A percentile compares a stretch with the other conserved stretches of the same genome.
phyloP scores from a whole-genome alignment of 2,329 filamentous ascomycete genomes.

The Colletotrichum simmondsii region DNA sequence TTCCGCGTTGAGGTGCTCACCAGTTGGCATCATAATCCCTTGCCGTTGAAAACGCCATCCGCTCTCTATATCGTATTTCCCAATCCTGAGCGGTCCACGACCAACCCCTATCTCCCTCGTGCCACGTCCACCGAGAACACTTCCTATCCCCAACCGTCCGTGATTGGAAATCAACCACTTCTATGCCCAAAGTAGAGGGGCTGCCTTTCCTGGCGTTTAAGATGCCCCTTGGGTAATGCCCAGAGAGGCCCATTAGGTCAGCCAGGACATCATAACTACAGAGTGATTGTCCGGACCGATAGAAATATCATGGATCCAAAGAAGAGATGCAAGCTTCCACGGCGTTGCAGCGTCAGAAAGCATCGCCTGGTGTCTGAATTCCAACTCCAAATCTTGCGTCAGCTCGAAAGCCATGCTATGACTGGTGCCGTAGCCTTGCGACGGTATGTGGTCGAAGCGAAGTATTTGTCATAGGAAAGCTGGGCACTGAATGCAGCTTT shows the following conservation, averaged over 20 bases:
- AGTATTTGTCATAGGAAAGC: not conserved
- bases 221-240: not conserved
- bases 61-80: conserved; percentile 11
- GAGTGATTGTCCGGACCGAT: not conserved
- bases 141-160: not conserved
- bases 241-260: not conserved
- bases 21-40: not conserved
- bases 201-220: not conserved
- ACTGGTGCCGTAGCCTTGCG: not conserved
- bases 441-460: not conserved
- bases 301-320: not conserved
- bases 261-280: not conserved
- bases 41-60: conserved; percentile 2
- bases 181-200: not conserved
- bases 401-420: not conserved
- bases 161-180: not conserved
- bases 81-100: not conserved
- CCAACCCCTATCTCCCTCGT: not conserved
- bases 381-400: not conserved
- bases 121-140: no score
- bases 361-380: not conserved
- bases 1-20: not conserved
- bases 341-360: not conserved
- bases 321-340: no score
- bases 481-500: not conserved